Evolutionary conservation across 179 eudicot species (phyloP).

Genomic region (Beta lomatogona): DNA sequence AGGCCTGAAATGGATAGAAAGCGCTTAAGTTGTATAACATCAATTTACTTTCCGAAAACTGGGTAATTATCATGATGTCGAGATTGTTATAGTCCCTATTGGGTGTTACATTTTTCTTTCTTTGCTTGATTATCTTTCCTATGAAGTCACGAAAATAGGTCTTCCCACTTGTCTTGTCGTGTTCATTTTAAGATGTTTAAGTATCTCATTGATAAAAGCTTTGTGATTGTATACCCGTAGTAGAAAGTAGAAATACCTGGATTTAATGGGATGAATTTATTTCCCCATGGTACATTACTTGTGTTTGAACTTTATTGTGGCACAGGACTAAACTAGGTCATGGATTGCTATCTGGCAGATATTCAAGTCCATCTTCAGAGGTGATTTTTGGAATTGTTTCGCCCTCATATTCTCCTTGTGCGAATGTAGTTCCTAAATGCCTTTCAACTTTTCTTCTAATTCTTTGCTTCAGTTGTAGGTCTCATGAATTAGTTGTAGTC

Average conservation of each 20-base stretch:
- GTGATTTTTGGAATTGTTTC: conserved; percentile 38
- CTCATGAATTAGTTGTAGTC: too few species aligned
- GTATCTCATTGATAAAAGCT: neutral
- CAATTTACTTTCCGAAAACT: neutral
- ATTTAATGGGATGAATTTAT: neutral
- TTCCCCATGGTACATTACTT: neutral
- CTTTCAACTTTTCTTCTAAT: neutral
- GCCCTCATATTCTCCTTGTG: neutral
- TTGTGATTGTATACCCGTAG: neutral
- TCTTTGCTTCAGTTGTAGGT: too few species aligned
- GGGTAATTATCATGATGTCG: neutral
- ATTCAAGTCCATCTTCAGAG: conserved; percentile 72
- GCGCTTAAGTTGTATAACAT: neutral
- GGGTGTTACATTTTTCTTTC: neutral
- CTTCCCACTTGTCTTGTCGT: neutral
- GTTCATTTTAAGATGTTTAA: neutral
- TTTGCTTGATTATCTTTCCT: neutral
- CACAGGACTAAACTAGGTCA: conserved; percentile 80
- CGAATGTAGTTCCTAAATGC: neutral
- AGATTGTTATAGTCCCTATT: neutral
- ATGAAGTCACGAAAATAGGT: neutral
- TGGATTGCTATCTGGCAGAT: conserved; percentile 94
- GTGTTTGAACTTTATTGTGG: conserved; percentile 19
- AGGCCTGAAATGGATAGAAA: neutral
- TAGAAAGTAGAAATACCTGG: neutral